A percentile compares a stretch with the other conserved stretches of the same genome.
These are phyloP conservation scores for Amniculicola lignicola DNA, from an alignment of 495 filamentous ascomycete genomes.

Conservation along the genomic window DNA sequence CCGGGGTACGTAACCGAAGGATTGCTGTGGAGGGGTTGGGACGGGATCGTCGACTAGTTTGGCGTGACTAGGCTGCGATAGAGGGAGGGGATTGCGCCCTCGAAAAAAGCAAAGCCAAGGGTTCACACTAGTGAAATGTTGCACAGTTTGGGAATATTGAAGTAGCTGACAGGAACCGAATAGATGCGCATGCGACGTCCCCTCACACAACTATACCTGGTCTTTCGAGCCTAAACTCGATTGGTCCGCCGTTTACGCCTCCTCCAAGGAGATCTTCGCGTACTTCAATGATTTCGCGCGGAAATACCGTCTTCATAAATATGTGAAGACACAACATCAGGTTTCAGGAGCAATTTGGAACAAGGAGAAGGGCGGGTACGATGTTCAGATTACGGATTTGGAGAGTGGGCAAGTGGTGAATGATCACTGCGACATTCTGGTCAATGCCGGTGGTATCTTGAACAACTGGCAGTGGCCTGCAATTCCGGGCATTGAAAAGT, in stretches of 20 bases:
- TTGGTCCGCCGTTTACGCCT: conserved; percentile 44
- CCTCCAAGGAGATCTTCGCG: conserved; percentile 35
- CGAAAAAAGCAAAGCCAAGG: too few relatives aligned
- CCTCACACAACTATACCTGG: conserved; percentile 42
- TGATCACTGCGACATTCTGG: conserved; percentile 38
- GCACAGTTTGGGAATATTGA: background rate
- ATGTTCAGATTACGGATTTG: conserved; percentile 38
- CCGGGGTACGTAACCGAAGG: conserved; percentile 41
- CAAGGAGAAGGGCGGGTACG: conserved; percentile 36
- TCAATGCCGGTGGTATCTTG: conserved; percentile 39
- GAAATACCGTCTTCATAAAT: conserved; percentile 40
- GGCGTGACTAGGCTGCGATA: too few relatives aligned
- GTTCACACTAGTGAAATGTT: too few relatives aligned
- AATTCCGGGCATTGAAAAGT: conserved; percentile 39
- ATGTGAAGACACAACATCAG: conserved; percentile 37
- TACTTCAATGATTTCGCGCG: conserved; percentile 41
- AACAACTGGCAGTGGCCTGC: conserved; percentile 42
- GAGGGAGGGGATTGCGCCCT: too few relatives aligned
- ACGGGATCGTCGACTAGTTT: too few relatives aligned
- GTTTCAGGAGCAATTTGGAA: conserved; percentile 39
- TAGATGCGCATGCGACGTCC: conserved; percentile 45
- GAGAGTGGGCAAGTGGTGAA: conserved; percentile 25
- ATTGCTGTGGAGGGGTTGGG: too few relatives aligned
- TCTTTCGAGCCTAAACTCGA: conserved; percentile 45
- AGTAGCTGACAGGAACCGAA: conserved; percentile 3